phyloP scores from a whole-genome alignment of 2,329 filamentous ascomycete genomes.

The Cercospora sp. region DNA sequence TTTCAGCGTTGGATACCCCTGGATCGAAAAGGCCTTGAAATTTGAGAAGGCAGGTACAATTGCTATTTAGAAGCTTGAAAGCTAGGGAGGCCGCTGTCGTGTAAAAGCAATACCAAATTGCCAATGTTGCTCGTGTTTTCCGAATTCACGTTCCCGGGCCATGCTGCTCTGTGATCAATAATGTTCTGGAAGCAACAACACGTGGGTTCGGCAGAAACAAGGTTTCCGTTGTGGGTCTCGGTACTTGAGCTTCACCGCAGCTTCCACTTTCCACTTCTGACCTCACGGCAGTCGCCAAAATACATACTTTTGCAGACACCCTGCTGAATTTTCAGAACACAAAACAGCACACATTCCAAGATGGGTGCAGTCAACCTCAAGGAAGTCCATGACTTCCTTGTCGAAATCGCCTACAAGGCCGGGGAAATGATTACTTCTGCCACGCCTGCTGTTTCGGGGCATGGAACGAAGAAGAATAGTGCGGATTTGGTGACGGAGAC shows the following conservation, averaged over 20 bases:
- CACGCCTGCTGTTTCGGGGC: conserved; percentile 44
- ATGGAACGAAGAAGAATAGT: conserved; percentile 54
- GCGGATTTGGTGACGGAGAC: conserved; percentile 66
- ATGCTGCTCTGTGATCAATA: background rate
- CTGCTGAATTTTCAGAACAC: too few species aligned
- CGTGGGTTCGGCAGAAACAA: conserved; percentile 5
- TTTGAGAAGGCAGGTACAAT: background rate
- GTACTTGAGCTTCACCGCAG: background rate
- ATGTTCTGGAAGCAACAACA: background rate
- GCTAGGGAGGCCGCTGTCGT: conserved; percentile 6
- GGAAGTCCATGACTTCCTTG: conserved; percentile 53
- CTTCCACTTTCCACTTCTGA: background rate
- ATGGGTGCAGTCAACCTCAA: conserved; percentile 42
- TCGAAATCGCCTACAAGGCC: conserved; percentile 48
- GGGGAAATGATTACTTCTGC: conserved; percentile 51
- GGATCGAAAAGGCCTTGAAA: background rate
- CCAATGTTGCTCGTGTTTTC: background rate
- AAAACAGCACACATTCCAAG: too few species aligned
- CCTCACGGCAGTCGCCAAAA: background rate
- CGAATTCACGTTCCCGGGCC: background rate
- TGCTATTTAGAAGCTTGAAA: background rate
- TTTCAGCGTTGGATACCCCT: conserved; percentile 16
- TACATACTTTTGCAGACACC: too few species aligned
- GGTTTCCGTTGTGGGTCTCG: conserved; percentile 6
- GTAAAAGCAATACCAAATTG: conserved; percentile 8